Evolutionary conservation across 352 stramenopile species (phyloP).

Genomic region (Phytopythium litorale): DNA sequence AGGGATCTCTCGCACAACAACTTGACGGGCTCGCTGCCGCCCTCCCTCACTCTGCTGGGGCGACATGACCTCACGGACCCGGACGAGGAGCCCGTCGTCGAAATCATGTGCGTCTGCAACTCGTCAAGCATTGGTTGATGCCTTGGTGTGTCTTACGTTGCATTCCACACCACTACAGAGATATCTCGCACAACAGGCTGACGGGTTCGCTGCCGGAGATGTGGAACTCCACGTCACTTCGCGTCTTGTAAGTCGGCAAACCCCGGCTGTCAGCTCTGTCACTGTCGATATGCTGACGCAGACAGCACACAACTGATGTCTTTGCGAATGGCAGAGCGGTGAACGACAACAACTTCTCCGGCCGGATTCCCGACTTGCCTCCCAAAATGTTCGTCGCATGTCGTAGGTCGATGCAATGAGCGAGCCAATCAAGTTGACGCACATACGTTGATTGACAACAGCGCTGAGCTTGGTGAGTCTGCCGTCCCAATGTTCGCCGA

Average conservation of each 20-base stretch:
- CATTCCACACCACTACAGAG: conserved; percentile 14
- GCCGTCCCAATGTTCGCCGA: background rate
- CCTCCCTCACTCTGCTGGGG: conserved; percentile 32
- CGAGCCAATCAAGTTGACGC: background rate
- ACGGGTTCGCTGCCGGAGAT: conserved; percentile 33
- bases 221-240: conserved; percentile 39
- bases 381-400: conserved; percentile 20
- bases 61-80: conserved; percentile 48
- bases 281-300: background rate
- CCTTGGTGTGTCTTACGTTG: background rate
- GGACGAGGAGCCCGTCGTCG: conserved; percentile 36
- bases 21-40: conserved; percentile 35
- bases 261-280: background rate
- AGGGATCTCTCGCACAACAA: conserved; percentile 59
- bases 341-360: conserved; percentile 26
- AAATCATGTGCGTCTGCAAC: conserved; percentile 33
- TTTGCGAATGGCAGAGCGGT: conserved; percentile 20
- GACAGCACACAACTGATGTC: background rate
- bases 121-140: background rate
- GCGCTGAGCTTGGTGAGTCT: background rate
- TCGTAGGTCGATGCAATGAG: background rate
- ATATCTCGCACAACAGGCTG: conserved; percentile 49
- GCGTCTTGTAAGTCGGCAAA: conserved; percentile 37
- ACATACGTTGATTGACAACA: conserved; percentile 15
- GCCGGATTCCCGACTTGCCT: conserved; percentile 22